Evolutionary conservation across 495 filamentous ascomycete species (phyloP).

Genomic region (Daldinia vernicosa): DNA sequence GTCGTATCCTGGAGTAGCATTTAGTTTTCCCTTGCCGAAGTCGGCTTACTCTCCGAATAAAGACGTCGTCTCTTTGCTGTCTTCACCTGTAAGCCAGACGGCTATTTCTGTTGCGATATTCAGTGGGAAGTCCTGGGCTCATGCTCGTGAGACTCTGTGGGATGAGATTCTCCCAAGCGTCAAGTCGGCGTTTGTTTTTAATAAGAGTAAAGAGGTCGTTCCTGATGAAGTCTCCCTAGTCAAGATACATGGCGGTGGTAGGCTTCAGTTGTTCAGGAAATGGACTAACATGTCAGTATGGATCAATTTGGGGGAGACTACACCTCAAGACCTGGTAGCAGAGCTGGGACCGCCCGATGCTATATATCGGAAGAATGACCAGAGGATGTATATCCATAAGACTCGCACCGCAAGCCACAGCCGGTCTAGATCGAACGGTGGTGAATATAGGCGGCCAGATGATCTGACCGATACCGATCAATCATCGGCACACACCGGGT

Average conservation of each 20-base stretch:
- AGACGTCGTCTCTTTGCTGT: constrained; percentile 86
- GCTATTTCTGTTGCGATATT: constrained; percentile 89
- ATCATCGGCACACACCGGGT: constrained; percentile 77
- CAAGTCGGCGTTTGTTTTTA: constrained; percentile 55
- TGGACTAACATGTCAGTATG: constrained; percentile 65
- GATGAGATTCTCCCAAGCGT: constrained; percentile 74
- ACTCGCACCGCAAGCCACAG: constrained; percentile 58
- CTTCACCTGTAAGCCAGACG: constrained; percentile 75
- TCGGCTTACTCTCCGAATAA: constrained; percentile 81
- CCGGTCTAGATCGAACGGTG: constrained; percentile 57
- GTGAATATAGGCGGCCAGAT: constrained; percentile 60
- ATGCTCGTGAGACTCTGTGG: constrained; percentile 78
- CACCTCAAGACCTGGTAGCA: constrained; percentile 86
- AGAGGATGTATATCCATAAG: constrained; percentile 88
- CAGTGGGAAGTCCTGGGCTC: constrained; percentile 86
- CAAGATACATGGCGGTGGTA: constrained; percentile 75
- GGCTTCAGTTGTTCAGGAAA: constrained; percentile 75
- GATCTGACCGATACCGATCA: constrained; percentile 82
- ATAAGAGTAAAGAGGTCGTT: constrained; percentile 70
- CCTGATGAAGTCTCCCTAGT: constrained; percentile 85
- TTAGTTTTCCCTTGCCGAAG: constrained; percentile 82
- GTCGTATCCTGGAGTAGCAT: constrained; percentile 93
- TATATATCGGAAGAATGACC: constrained; percentile 92
- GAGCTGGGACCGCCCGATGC: constrained; percentile 95
- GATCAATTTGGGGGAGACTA: constrained; percentile 81